Base-by-base conservation (phyloP, 768 basidiomycete genomes). In the Phaeotremella fagi region DNA sequence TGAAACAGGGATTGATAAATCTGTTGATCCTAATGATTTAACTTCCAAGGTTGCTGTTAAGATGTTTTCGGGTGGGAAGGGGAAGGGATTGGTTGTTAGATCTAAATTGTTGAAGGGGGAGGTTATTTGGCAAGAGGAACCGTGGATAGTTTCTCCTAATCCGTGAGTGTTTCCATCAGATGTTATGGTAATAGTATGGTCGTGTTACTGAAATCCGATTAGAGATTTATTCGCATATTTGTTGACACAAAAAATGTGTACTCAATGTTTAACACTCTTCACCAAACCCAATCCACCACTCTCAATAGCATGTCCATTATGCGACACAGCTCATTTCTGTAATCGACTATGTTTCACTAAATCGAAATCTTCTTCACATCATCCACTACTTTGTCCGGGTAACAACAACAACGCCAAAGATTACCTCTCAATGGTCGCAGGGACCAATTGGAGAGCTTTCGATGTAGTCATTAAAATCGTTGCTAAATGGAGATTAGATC, bases 1-100 rank as follows among this genome's bases (percentile, higher is more conserved):
- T 85, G 2, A 75, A 78, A n/a, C 86, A 2, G 77, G 78, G 9
- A 61, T 89, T 29, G 82, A 88, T 57, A 74, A 82, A 24, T 77
- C 79, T 22, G 78, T 91, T 5, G 82, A 89, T 62, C 71, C 86
- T 27, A 54, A 72, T 2, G 81, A 78, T 51, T 86, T 84, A 81
- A 83, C 83, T 22, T 69, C 71, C 12, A 85, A 84, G 63, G 79
- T 87, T 9, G 77, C 80, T 38, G 85, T 88, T 4, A 80, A 78
- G 65, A 80, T 82, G 73, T 89, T 89, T 64, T 12, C 48, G 3
- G 78, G 79, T 55, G 77, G 77, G 52, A 90, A 85, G 64, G 90
- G 90, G 2, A 91, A 91, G 64, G 90, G 90, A 0, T 77, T 94
- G 29, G 81, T 91, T 0, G 87, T 88, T 1, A 81, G 75, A 28